A percentile compares a stretch with the other conserved stretches of the same genome.
phyloP scores from a whole-genome alignment of 164 flowering plant species.

The Sextonia rubra region DNA sequence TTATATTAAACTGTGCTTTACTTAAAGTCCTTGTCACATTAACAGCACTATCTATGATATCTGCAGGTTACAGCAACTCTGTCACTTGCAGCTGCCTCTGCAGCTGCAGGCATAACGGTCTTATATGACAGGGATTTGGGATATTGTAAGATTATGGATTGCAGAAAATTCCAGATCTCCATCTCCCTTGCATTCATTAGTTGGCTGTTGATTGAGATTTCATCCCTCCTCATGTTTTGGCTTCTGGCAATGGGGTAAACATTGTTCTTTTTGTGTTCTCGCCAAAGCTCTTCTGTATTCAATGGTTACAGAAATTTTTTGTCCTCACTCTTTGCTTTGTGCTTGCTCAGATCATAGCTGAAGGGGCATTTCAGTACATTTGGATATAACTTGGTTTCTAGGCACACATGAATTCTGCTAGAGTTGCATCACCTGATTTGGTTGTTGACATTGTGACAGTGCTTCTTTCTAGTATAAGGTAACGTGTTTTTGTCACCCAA shows the following conservation, averaged over 20 bases:
- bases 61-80: slow-evolving; percentile 54
- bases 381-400: too few relatives aligned
- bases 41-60: neutral
- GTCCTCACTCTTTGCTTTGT: too few relatives aligned
- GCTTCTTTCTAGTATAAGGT: too few relatives aligned
- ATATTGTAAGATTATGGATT: slow-evolving; percentile 39
- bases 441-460: too few relatives aligned
- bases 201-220: slow-evolving; percentile 54
- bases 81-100: slow-evolving; percentile 71
- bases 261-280: too few relatives aligned
- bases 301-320: too few relatives aligned
- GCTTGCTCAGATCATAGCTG: too few relatives aligned
- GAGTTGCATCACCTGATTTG: too few relatives aligned
- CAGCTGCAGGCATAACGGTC: slow-evolving; percentile 60
- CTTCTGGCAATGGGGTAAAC: slow-evolving; percentile 30
- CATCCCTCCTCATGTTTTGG: slow-evolving; percentile 78
- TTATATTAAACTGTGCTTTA: neutral
- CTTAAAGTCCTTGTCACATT: neutral
- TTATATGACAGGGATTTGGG: slow-evolving; percentile 52
- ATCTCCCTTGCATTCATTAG: slow-evolving; percentile 55
- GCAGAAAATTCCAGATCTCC: slow-evolving; percentile 53
- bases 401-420: too few relatives aligned
- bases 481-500: too few relatives aligned
- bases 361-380: too few relatives aligned
- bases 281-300: too few relatives aligned